phyloP scores from a whole-genome alignment of 2,329 filamentous ascomycete genomes.

The Pseudogymnoascus sp. region DNA sequence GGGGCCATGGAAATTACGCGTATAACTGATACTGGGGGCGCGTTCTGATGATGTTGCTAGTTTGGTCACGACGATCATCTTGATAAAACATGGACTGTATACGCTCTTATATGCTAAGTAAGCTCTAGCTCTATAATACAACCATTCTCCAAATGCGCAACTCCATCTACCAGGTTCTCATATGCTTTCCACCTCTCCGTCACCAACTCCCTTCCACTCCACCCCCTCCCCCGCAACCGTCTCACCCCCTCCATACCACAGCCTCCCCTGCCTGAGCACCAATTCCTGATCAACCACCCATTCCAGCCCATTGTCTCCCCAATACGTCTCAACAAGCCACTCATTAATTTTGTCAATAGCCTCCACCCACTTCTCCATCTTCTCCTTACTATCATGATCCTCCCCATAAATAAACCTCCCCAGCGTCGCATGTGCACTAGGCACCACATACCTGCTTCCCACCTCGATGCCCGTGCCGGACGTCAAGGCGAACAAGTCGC shows the following conservation, averaged over 20 bases:
- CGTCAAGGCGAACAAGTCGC: conserved; percentile 62
- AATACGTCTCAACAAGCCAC: conserved; percentile 37
- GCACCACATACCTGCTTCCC: conserved; percentile 75
- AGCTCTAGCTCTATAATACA: not conserved
- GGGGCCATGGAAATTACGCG: not conserved
- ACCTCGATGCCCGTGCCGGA: conserved; percentile 57
- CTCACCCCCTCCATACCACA: conserved; percentile 85
- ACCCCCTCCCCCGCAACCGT: conserved; percentile 38
- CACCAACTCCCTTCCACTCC: conserved; percentile 1
- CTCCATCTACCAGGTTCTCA: not conserved
- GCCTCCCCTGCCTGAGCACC: conserved; percentile 61
- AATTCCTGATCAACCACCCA: conserved; percentile 31
- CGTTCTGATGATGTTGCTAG: not conserved
- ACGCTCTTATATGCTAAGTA: not conserved
- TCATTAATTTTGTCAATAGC: conserved; percentile 68
- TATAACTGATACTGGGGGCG: not conserved
- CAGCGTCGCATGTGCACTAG: conserved; percentile 82
- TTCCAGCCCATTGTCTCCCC: not conserved
- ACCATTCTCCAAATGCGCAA: not conserved
- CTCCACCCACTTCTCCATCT: conserved; percentile 52
- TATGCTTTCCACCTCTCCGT: not conserved
- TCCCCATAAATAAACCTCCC: conserved; percentile 65
- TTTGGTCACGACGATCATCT: not conserved
- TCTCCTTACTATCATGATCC: conserved; percentile 48
- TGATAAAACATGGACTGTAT: not conserved